phyloP scores from a whole-genome alignment of 140 eudicot genomes.

The Cichorium intybus region DNA sequence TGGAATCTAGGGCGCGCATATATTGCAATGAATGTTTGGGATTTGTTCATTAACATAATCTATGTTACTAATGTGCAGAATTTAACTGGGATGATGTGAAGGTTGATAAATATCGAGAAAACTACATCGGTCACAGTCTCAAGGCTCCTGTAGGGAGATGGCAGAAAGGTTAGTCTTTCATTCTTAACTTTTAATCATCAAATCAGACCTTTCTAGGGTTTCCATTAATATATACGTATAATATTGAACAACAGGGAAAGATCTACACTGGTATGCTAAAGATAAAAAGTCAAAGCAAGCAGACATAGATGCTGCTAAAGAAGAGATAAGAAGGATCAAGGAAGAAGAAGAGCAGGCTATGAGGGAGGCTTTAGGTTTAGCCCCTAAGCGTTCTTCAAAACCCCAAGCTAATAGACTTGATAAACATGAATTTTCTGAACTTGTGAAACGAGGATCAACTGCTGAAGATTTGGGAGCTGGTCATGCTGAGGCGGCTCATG shows the following conservation, averaged over 20 bases:
- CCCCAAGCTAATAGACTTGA: conserved; percentile 80
- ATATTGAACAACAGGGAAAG: conserved; percentile 68
- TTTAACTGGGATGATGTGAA: conserved; percentile 98
- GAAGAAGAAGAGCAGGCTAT: conserved; percentile 98
- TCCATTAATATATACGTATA: not conserved
- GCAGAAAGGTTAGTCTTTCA: conserved; percentile 76
- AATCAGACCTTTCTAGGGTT: not conserved
- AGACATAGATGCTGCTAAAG: conserved; percentile 75
- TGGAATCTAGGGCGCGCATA: not conserved
- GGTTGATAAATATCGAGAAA: conserved; percentile 93
- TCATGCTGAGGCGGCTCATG: conserved; percentile 94
- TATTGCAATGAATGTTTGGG: not conserved
- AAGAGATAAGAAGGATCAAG: conserved; percentile 84
- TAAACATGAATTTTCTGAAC: conserved; percentile 93
- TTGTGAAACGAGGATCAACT: conserved; percentile 88
- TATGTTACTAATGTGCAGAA: conserved; percentile 51
- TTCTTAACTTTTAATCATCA: not conserved
- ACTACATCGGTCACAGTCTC: conserved; percentile 94
- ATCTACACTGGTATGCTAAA: conserved; percentile 82
- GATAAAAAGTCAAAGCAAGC: conserved; percentile 55
- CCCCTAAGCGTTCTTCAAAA: conserved; percentile 77
- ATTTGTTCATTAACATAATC: not conserved
- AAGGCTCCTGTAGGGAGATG: conserved; percentile 99
- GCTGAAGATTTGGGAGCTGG: conserved; percentile 99
- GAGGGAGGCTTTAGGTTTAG: conserved; percentile 97